Percentiles rank a stretch among this genome's conserved stretches.
These are phyloP conservation scores for Colletotrichum navitas DNA, from an alignment of 2,329 filamentous ascomycete genomes.

Conservation along the genomic window DNA sequence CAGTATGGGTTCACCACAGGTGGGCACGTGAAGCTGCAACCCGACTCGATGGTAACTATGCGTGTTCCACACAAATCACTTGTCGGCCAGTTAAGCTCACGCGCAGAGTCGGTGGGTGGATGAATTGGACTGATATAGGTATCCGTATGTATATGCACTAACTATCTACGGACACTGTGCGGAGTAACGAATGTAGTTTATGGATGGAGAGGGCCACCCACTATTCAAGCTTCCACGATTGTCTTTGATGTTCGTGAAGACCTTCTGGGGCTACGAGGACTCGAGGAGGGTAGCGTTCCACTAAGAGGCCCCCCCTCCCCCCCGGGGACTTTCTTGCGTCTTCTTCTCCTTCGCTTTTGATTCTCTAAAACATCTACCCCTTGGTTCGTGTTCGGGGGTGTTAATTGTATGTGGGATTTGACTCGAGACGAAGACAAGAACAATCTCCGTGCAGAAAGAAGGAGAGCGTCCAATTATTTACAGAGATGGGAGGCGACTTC, in stretches of 20 bases:
- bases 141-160: no score
- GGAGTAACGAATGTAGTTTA: no score
- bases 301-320: conserved; percentile 9
- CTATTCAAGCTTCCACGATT: conserved; percentile 38
- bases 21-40: conserved; percentile 1
- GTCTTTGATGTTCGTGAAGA: conserved; percentile 15
- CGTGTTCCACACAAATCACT: neutral
- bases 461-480: neutral
- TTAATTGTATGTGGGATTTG: neutral
- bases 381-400: neutral
- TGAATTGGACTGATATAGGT: no score
- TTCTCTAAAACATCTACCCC: neutral
- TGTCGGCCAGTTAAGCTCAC: neutral
- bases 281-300: conserved; percentile 23
- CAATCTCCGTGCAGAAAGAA: neutral
- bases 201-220: conserved; percentile 21
- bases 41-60: neutral
- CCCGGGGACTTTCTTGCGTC: conserved; percentile 7
- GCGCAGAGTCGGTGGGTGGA: neutral
- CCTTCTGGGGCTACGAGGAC: conserved; percentile 20
- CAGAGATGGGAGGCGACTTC: neutral
- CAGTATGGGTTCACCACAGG: neutral
- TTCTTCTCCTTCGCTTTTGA: conserved; percentile 15
- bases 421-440: neutral
- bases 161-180: no score